Percentiles rank a stretch among this genome's conserved stretches.
phyloP scores from a whole-genome alignment of 2,329 filamentous ascomycete species.

The Talaromyces pinophilus region DNA sequence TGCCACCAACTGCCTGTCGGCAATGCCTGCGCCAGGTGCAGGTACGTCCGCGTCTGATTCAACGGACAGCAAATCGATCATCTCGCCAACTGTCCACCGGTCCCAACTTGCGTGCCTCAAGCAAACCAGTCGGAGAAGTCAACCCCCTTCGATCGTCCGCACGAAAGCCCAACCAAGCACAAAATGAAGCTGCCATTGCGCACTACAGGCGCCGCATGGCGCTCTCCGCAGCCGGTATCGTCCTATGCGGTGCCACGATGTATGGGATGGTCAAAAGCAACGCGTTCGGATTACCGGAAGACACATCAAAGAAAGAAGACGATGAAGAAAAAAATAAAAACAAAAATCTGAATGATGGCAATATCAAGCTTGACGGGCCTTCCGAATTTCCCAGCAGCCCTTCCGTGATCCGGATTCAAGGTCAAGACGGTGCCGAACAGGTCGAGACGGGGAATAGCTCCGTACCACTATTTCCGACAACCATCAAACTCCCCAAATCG shows the following conservation, averaged over 20 bases:
- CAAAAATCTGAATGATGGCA: conserved; percentile 24
- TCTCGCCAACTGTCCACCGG: conserved; percentile 9
- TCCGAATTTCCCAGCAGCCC: conserved; percentile 36
- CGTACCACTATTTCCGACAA: conserved; percentile 77
- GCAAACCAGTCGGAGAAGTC: conserved; percentile 15
- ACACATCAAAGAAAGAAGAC: conserved; percentile 25
- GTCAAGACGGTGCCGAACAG: conserved; percentile 66
- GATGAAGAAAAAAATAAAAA: neutral
- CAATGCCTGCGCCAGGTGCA: conserved; percentile 17
- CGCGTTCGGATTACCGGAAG: conserved; percentile 35
- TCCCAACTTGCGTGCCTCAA: conserved; percentile 16
- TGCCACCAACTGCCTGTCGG: conserved; percentile 13
- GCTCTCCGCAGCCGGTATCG: conserved; percentile 42
- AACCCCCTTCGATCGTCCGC: conserved; percentile 30
- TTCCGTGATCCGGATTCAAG: conserved; percentile 41
- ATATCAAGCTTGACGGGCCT: conserved; percentile 45
- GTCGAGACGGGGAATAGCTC: conserved; percentile 78
- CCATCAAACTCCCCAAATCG: conserved; percentile 62
- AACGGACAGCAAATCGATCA: conserved; percentile 5
- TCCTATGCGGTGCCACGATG: conserved; percentile 42
- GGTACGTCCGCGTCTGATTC: neutral
- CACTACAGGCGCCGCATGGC: conserved; percentile 36
- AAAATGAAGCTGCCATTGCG: conserved; percentile 30
- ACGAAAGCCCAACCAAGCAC: conserved; percentile 28
- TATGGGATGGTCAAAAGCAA: conserved; percentile 44